phyloP scores from a whole-genome alignment of 371 early-diverging fungal species.

The Mucor saturninus region DNA sequence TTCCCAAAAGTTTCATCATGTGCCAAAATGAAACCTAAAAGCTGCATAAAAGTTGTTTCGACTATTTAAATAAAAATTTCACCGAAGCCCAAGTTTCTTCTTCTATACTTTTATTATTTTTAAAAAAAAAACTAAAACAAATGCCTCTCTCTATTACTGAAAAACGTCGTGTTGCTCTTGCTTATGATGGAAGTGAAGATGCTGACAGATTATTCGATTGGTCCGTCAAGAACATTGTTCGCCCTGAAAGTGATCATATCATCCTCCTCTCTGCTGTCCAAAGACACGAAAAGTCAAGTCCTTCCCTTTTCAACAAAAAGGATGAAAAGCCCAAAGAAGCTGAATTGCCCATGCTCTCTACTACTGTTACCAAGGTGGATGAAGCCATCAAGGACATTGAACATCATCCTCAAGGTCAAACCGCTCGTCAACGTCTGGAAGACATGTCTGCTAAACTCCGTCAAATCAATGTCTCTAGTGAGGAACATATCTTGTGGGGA shows the following conservation, averaged over 20 bases:
- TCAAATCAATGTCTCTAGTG: conserved; percentile 41
- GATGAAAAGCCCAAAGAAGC: conserved; percentile 5
- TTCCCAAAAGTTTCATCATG: not conserved
- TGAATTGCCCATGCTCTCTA: conserved; percentile 43
- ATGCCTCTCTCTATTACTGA: conserved; percentile 52
- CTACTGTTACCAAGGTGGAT: conserved; percentile 34
- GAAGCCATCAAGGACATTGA: conserved; percentile 37
- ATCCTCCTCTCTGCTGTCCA: conserved; percentile 48
- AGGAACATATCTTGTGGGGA: conserved; percentile 55
- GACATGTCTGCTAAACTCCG: conserved; percentile 38
- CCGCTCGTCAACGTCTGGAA: conserved; percentile 39
- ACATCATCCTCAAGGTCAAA: conserved; percentile 33
- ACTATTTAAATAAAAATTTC: no score
- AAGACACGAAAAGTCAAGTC: conserved; percentile 15
- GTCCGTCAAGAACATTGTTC: conserved; percentile 50
- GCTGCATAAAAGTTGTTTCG: not conserved
- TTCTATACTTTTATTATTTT: conserved; percentile 2
- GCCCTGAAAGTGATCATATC: conserved; percentile 49
- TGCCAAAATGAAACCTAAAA: not conserved
- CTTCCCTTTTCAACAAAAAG: conserved; percentile 4
- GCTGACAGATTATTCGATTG: conserved; percentile 54
- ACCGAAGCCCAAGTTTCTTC: not conserved
- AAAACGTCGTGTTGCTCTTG: conserved; percentile 54
- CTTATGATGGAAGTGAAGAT: conserved; percentile 58
- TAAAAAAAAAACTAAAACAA: not conserved